phyloP scores from a whole-genome alignment of 495 filamentous ascomycete species.

The Aspergillus asperescens region DNA sequence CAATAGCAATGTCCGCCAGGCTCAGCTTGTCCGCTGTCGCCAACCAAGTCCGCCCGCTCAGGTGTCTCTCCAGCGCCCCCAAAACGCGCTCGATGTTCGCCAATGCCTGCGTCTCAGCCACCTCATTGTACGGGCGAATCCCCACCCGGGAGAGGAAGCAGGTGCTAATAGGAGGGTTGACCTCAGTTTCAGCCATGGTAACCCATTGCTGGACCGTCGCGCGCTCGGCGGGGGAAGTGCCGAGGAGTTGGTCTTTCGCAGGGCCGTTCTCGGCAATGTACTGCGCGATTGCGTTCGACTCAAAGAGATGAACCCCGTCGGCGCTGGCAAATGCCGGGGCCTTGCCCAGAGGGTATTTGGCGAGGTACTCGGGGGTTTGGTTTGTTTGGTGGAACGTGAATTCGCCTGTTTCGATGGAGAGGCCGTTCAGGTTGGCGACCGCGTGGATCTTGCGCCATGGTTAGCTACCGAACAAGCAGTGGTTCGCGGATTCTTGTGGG shows the following conservation, averaged over 20 bases:
- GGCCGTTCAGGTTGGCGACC: constrained; percentile 48
- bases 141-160: constrained; percentile 34
- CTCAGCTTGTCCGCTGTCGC: constrained; percentile 42
- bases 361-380: constrained; percentile 44
- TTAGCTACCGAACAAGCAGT: background rate
- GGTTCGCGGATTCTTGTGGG: background rate
- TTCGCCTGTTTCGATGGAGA: constrained; percentile 37
- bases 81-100: constrained; percentile 31
- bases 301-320: constrained; percentile 47
- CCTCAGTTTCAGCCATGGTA: constrained; percentile 43
- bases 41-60: constrained; percentile 42
- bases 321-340: constrained; percentile 52
- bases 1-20: constrained; percentile 51
- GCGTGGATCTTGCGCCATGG: constrained; percentile 38
- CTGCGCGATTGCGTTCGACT: constrained; percentile 51
- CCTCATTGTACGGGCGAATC: constrained; percentile 29
- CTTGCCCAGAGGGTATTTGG: constrained; percentile 60
- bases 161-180: constrained; percentile 27
- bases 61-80: constrained; percentile 36
- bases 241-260: constrained; percentile 46
- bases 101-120: constrained; percentile 25
- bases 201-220: constrained; percentile 50
- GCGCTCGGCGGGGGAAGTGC: constrained; percentile 39
- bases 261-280: constrained; percentile 52
- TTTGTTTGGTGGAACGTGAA: constrained; percentile 47